phyloP scores from a whole-genome alignment of 371 early-diverging fungal species.

The Conidiobolus coronatus region DNA sequence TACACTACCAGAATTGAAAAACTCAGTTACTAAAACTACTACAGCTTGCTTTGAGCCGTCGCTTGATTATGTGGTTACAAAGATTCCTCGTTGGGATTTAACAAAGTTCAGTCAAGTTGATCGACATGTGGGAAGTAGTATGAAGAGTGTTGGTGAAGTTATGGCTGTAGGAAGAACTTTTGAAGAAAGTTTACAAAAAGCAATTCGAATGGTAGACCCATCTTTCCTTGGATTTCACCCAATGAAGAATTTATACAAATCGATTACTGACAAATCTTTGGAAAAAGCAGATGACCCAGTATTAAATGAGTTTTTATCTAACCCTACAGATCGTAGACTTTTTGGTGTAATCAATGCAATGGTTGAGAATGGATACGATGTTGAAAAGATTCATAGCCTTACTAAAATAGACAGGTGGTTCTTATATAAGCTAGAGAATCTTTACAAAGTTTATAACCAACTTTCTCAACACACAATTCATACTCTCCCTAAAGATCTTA shows the following conservation, averaged over 20 bases:
- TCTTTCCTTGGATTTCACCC: slow-evolving; percentile 51
- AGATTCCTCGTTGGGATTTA: slow-evolving; percentile 94
- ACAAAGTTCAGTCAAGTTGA: slow-evolving; percentile 81
- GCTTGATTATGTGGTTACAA: slow-evolving; percentile 80
- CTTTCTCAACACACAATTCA: slow-evolving; percentile 17
- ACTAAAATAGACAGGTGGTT: slow-evolving; percentile 90
- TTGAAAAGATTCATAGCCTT: slow-evolving; percentile 64
- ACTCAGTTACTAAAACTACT: slow-evolving; percentile 80
- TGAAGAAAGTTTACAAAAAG: slow-evolving; percentile 90
- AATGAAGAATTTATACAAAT: slow-evolving; percentile 27
- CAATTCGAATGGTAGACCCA: slow-evolving; percentile 81
- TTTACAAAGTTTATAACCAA: slow-evolving; percentile 21
- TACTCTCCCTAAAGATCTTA: slow-evolving; percentile 19
- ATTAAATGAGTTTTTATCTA: slow-evolving; percentile 6
- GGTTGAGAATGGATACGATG: slow-evolving; percentile 47
- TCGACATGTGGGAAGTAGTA: slow-evolving; percentile 62
- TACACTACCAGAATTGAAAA: slow-evolving; percentile 68
- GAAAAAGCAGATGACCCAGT: no score
- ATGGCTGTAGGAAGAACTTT: slow-evolving; percentile 90
- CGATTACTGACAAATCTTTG: slow-evolving; percentile 52
- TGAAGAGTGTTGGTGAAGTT: slow-evolving; percentile 93
- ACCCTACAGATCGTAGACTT: slow-evolving; percentile 73
- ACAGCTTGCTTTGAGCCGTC: slow-evolving; percentile 91
- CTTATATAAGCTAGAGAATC: slow-evolving; percentile 66
- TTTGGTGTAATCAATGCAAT: slow-evolving; percentile 83